These are phyloP conservation scores for Macrolepiota dolichaula DNA, from an alignment of 768 basidiomycete species.

Conservation along the genomic window DNA sequence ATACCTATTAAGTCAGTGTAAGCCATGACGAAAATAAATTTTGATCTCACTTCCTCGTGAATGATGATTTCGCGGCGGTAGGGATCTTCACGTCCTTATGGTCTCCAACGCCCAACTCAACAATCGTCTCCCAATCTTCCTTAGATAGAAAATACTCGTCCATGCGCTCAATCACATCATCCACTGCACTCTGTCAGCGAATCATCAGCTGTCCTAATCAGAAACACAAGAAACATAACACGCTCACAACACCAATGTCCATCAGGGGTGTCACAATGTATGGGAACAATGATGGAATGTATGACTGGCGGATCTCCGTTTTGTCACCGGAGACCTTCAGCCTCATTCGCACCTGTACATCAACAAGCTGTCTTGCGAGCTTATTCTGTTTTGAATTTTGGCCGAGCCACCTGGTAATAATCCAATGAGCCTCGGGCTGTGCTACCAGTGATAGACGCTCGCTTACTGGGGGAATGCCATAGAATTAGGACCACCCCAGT, in stretches of 20 bases:
- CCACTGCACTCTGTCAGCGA: constrained; percentile 65
- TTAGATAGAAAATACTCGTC: constrained; percentile 91
- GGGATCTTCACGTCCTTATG: constrained; percentile 84
- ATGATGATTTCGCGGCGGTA: constrained; percentile 72
- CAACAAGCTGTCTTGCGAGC: constrained; percentile 73
- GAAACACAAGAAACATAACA: background rate
- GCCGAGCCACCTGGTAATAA: constrained; percentile 78
- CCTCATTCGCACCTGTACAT: constrained; percentile 95
- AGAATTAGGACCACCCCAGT: constrained; percentile 62
- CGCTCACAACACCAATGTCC: constrained; percentile 69
- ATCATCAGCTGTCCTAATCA: background rate
- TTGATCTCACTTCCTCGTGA: constrained; percentile 74
- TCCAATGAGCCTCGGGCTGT: background rate
- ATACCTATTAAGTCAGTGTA: constrained; percentile 54
- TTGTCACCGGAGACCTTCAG: constrained; percentile 90
- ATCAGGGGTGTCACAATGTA: constrained; percentile 78
- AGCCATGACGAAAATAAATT: background rate
- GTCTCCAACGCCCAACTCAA: constrained; percentile 88
- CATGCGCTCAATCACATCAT: constrained; percentile 83
- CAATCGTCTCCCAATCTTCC: constrained; percentile 96
- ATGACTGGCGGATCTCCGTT: constrained; percentile 85
- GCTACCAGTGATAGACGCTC: background rate
- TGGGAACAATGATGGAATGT: constrained; percentile 85
- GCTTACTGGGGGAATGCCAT: constrained; percentile 85
- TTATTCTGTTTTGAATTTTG: constrained; percentile 95